phyloP scores from a whole-genome alignment of 176 grass and related monocot species.

The Metroxylon sagu region DNA sequence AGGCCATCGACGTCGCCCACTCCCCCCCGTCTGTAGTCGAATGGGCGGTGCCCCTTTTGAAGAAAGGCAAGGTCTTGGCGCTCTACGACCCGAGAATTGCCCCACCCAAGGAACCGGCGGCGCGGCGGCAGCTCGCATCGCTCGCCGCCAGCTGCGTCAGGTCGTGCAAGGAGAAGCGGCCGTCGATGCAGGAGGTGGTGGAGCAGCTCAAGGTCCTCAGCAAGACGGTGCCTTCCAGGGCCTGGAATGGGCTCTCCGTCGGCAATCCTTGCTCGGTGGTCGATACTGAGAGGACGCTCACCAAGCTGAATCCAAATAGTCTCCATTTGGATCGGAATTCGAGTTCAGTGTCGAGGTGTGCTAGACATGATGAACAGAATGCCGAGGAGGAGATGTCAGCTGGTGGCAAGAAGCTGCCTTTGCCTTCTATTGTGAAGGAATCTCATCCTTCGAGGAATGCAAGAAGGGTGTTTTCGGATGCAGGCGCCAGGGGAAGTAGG shows the following conservation, averaged over 20 bases:
- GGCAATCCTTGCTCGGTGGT: slow-evolving; percentile 89
- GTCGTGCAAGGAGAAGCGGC: slow-evolving; percentile 61
- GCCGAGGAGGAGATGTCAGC: slow-evolving; percentile 30
- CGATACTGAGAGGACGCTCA: slow-evolving; percentile 62
- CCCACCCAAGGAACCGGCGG: slow-evolving; percentile 42
- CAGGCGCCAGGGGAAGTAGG: slow-evolving; percentile 36
- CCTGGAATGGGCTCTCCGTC: slow-evolving; percentile 67
- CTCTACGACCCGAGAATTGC: slow-evolving; percentile 71
- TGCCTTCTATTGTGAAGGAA: slow-evolving; percentile 23
- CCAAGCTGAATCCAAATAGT: slow-evolving; percentile 19
- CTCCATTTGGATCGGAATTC: not conserved
- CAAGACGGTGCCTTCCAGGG: slow-evolving; percentile 47
- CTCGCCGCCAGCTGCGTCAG: slow-evolving; percentile 80
- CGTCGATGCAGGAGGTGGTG: slow-evolving; percentile 75
- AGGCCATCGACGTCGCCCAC: slow-evolving; percentile 86
- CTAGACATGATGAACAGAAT: slow-evolving; percentile 7
- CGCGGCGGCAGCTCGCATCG: slow-evolving; percentile 54
- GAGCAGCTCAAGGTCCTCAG: slow-evolving; percentile 50
- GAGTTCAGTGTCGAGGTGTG: not conserved
- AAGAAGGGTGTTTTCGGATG: slow-evolving; percentile 42
- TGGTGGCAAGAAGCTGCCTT: slow-evolving; percentile 21
- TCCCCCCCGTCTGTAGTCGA: slow-evolving; percentile 95
- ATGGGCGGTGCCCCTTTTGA: slow-evolving; percentile 82
- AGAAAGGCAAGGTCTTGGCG: slow-evolving; percentile 59
- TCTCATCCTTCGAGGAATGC: slow-evolving; percentile 39